Evolutionary conservation across 2,329 filamentous ascomycete genomes (phyloP).

Genomic region (Fusarium sp.): DNA sequence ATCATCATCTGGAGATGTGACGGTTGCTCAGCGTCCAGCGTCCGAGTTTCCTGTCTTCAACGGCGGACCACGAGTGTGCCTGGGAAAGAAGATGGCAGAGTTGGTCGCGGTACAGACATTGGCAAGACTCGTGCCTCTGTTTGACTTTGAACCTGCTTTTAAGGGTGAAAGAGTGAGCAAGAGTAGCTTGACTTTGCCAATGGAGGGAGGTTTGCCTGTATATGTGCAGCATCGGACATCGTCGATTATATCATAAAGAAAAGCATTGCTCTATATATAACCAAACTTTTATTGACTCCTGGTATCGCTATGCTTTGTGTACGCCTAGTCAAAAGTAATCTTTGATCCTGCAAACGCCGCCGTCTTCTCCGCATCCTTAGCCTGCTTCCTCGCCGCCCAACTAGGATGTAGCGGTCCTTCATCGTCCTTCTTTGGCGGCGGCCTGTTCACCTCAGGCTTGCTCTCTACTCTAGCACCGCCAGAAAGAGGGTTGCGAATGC

Average conservation of each 20-base stretch:
- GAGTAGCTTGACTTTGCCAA: slow-evolving; percentile 72
- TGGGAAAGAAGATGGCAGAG: slow-evolving; percentile 75
- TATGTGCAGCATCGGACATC: slow-evolving; percentile 25
- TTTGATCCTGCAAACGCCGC: slow-evolving; percentile 67
- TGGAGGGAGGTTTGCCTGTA: slow-evolving; percentile 68
- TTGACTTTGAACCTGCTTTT: slow-evolving; percentile 62
- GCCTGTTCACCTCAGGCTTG: slow-evolving; percentile 27
- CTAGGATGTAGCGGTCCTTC: slow-evolving; percentile 70
- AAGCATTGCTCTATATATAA: neutral
- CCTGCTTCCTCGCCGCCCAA: slow-evolving; percentile 73
- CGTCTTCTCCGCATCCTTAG: slow-evolving; percentile 66
- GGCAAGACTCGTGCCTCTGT: slow-evolving; percentile 60
- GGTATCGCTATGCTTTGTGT: slow-evolving; percentile 34
- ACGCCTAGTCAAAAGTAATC: slow-evolving; percentile 65
- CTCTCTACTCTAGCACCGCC: slow-evolving; percentile 4
- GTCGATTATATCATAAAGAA: neutral
- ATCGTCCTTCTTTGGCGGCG: slow-evolving; percentile 57
- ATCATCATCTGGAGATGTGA: slow-evolving; percentile 48
- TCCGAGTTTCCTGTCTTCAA: slow-evolving; percentile 74
- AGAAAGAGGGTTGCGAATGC: slow-evolving; percentile 54
- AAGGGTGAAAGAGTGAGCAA: slow-evolving; percentile 64
- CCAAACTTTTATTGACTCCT: slow-evolving; percentile 36
- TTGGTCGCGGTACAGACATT: slow-evolving; percentile 67
- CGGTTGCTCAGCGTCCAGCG: slow-evolving; percentile 56
- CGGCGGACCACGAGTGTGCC: slow-evolving; percentile 69